These are phyloP conservation scores for Pelargonium citronellum DNA, from an alignment of 441 rosid species.

Conservation along the genomic window DNA sequence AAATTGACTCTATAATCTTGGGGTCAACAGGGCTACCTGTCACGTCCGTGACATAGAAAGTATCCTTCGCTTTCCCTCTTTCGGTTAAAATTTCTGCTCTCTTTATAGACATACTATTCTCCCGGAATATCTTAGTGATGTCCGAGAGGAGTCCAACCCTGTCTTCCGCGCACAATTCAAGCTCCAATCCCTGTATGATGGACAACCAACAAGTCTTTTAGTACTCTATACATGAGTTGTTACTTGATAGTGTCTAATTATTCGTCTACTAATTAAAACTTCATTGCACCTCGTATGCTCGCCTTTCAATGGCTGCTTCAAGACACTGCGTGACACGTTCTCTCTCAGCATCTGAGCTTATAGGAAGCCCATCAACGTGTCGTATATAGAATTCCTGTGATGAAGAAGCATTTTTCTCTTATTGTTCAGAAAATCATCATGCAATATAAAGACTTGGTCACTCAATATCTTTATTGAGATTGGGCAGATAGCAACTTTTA, in stretches of 20 bases:
- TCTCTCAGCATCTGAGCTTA: conserved; percentile 84
- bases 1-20: conserved; percentile 53
- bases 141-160: conserved; percentile 78
- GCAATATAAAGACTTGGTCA: background rate
- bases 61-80: conserved; percentile 63
- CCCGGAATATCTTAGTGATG: conserved; percentile 79
- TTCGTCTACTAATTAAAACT: background rate
- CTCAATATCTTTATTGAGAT: too few species aligned
- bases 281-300: conserved; percentile 57
- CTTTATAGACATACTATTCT: conserved; percentile 66
- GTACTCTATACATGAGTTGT: background rate
- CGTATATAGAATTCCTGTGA: conserved; percentile 85
- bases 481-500: background rate
- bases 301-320: conserved; percentile 86
- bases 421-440: background rate
- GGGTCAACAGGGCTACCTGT: conserved; percentile 59
- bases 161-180: conserved; percentile 67
- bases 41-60: conserved; percentile 75
- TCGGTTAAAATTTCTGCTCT: conserved; percentile 76
- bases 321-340: conserved; percentile 80
- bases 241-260: background rate
- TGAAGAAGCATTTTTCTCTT: background rate
- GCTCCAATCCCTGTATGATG: conserved; percentile 60
- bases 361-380: conserved; percentile 81
- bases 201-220: conserved; percentile 2